Base-by-base conservation (phyloP, 176 grass and related monocot genomes). In the Oropetium thomaeum region DNA sequence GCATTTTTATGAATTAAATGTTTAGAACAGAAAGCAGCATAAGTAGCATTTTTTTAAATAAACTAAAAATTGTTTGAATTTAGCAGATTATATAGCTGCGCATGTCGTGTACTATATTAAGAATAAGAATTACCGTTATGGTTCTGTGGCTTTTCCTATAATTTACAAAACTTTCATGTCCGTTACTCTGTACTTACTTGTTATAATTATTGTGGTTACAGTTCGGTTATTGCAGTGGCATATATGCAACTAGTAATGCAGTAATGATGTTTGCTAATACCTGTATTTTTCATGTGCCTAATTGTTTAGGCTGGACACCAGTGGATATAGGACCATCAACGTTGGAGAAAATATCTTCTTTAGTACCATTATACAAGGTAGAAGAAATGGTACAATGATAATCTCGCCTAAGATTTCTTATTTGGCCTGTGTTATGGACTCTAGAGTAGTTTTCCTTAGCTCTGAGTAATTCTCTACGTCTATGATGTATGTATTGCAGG, bases 271-370 rank as follows among this genome's bases (percentile, higher is more conserved):
- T 41, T 54, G 65, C 69, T 76, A 39, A 72, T 71, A 41, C 44
- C 30, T 62, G 26, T 66, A 16, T 74, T 79, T 65, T 62, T 20
- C 53, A 15, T 28, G 64, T 43, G 33, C 30, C 42, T 84, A 19
- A 67, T 57, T 72, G 52, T 87, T 87, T 80, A 89, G 95, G 84
- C 30, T 98, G 86, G 91, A 82, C 78, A 64, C 95, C 95, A 68
- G 65, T 65, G 70, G 91, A 98, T 82, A 88, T 94, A 86, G 95
- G 95, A 32, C 95, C 95, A 85, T 85, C 71, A 48, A 83, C 95
- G 58, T 73, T 92, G 78, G 88, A 89, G 83, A 89, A 75, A 83
- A 69, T 85, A 71, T 89, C 88, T 74, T 83, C 78, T 32, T 44
- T 93, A 59, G 71, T 92, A n/a, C 69, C 79, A 79, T 77, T 70